These are phyloP conservation scores for Phytophthora foliorum DNA, from an alignment of 352 stramenopile genomes.

Conservation along the genomic window DNA sequence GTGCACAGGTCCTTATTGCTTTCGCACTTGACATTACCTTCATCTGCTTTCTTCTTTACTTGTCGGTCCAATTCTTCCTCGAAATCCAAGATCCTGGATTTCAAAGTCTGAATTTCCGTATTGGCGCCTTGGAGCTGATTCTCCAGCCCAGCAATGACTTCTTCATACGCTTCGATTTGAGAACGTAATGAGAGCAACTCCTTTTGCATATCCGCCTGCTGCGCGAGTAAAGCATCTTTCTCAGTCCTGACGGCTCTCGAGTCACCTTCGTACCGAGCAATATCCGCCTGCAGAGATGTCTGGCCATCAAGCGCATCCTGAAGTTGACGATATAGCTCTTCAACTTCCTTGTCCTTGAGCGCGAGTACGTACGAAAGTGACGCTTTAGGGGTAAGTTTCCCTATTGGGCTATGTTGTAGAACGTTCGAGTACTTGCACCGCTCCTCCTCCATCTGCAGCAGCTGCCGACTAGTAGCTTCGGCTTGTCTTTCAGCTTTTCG, in stretches of 20 bases:
- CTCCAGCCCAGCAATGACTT: conserved; percentile 30
- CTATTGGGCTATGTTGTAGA: conserved; percentile 54
- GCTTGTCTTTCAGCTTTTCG: conserved; percentile 48
- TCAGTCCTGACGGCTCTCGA: conserved; percentile 11
- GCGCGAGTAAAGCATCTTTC: conserved; percentile 21
- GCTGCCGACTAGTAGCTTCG: conserved; percentile 42
- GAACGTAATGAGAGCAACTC: conserved; percentile 8
- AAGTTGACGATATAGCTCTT: conserved; percentile 27
- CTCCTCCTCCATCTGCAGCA: conserved; percentile 66
- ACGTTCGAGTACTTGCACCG: conserved; percentile 51
- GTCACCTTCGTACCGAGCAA: conserved; percentile 15
- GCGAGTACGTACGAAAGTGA: conserved; percentile 52
- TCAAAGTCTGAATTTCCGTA: conserved; percentile 39
- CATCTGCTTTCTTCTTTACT: conserved; percentile 42
- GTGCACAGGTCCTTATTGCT: background rate
- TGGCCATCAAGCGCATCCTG: conserved; percentile 11
- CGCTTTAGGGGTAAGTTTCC: conserved; percentile 32
- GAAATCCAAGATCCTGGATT: conserved; percentile 43
- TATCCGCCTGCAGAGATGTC: conserved; percentile 8
- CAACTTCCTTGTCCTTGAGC: conserved; percentile 68
- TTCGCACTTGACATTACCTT: conserved; percentile 32
- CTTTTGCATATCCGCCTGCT: background rate
- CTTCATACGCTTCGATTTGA: conserved; percentile 12
- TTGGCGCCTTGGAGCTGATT: conserved; percentile 26
- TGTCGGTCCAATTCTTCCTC: conserved; percentile 59